A percentile compares a stretch with the other conserved stretches of the same genome.
phyloP scores from a whole-genome alignment of 306 rosid species.

The Glycine soja region DNA sequence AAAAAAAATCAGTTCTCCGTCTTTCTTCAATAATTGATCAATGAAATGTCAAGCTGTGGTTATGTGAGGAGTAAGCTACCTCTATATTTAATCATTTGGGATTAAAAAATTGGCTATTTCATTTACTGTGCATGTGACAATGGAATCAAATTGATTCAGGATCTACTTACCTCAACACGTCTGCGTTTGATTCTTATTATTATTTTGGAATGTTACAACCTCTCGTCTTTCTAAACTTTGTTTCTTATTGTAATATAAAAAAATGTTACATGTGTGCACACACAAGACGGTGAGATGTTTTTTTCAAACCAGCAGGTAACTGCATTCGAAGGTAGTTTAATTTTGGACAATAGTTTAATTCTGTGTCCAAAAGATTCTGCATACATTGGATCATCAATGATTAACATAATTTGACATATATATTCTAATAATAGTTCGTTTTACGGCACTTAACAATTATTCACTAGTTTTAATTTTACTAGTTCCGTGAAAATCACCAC shows the following conservation, averaged over 20 bases:
- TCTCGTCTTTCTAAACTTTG: not conserved
- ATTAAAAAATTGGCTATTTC: slow-evolving; percentile 28
- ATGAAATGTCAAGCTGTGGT: slow-evolving; percentile 36
- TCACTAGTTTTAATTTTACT: slow-evolving; percentile 1
- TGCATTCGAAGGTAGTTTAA: not conserved
- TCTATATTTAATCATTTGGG: slow-evolving; percentile 12
- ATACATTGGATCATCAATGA: not conserved
- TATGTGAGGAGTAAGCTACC: slow-evolving; percentile 45
- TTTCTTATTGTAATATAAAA: not conserved
- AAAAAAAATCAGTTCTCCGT: slow-evolving; percentile 32
- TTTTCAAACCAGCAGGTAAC: not conserved
- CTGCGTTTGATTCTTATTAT: slow-evolving; percentile 21
- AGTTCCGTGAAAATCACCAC: slow-evolving; percentile 9
- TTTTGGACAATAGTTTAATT: not conserved
- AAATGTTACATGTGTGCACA: not conserved
- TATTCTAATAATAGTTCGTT: not conserved
- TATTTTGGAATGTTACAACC: slow-evolving; percentile 26
- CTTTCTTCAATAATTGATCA: slow-evolving; percentile 42
- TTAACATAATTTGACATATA: not conserved
- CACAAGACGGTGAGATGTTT: not conserved
- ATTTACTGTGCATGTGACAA: slow-evolving; percentile 35
- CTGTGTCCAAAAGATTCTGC: not conserved
- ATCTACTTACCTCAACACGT: slow-evolving; percentile 37
- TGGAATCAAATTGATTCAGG: slow-evolving; percentile 40
- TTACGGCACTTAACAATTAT: not conserved